Conservation (phyloP, 192 early-diverging fungal species). For the Backusella morwellensis region DNA sequence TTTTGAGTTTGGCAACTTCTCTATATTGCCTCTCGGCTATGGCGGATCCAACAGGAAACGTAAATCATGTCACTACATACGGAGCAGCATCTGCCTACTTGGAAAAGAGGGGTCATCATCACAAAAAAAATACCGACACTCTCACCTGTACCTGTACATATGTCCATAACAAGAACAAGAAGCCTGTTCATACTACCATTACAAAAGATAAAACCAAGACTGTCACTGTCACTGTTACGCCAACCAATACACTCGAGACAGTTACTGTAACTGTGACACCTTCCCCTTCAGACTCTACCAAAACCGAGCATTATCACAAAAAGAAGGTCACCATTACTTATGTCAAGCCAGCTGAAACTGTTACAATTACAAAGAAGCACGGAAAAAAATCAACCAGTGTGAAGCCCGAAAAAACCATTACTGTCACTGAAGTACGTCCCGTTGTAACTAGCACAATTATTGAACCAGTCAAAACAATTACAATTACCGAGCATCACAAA, state of each 20-base stretch:
- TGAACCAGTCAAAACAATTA: not conserved
- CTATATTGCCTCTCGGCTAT: not conserved
- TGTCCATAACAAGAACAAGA: not conserved
- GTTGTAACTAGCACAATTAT: not conserved
- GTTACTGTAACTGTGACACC: not conserved
- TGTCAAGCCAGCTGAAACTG: not conserved
- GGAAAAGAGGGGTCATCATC: not conserved
- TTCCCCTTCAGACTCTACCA: not conserved
- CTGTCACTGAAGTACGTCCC: not conserved
- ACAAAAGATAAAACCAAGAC: not conserved
- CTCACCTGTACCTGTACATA: not conserved
- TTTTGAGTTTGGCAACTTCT: not conserved
- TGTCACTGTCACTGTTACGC: not conserved
- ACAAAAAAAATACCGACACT: not conserved
- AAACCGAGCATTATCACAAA: not conserved
- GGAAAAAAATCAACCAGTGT: not conserved
- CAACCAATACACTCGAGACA: not conserved
- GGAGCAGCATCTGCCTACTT: not conserved
- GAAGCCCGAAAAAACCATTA: not conserved
- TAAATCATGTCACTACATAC: not conserved
- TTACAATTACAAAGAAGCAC: not conserved
- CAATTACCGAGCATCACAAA: not conserved
- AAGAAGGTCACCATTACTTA: not conserved
- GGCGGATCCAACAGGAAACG: not conserved
- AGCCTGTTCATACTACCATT: not conserved